Percentiles rank a stretch among this genome's conserved stretches.
Conservation (phyloP, 345 rosid species). For the Hibiscus tridactylites region DNA sequence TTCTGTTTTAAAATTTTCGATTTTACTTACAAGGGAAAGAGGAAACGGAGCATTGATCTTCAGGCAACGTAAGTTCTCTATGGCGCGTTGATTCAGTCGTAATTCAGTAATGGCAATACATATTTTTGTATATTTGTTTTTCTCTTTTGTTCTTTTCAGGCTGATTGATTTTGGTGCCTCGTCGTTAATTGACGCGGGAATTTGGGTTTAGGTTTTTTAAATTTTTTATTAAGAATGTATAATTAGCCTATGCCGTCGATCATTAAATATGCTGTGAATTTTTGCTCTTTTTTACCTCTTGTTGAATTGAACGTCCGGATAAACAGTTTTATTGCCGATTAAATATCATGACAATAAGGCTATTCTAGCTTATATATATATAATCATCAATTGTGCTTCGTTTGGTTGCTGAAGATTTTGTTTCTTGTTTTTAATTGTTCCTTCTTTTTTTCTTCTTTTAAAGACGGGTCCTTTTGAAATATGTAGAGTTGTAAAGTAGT, state of each 20-base stretch:
- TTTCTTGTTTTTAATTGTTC: no score
- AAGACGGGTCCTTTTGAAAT: no score
- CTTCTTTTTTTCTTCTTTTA: no score
- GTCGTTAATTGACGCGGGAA: conserved; percentile 11
- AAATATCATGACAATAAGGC: no score
- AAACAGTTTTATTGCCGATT: no score
- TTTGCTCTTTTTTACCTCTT: background rate
- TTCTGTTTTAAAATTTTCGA: background rate
- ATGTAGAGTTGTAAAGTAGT: no score
- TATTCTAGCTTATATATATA: no score
- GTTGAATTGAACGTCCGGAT: background rate
- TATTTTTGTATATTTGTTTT: no score
- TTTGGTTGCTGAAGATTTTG: no score
- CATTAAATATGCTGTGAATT: background rate
- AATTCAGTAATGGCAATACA: background rate
- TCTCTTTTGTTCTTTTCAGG: background rate
- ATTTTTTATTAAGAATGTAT: no score
- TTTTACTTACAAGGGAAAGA: background rate
- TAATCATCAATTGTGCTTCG: no score
- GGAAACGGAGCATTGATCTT: background rate
- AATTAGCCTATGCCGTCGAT: conserved; percentile 7
- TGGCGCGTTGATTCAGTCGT: background rate
- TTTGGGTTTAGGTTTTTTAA: background rate
- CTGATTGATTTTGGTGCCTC: conserved; percentile 2
- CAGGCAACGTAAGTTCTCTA: conserved; percentile 6